Percentiles rank a stretch among this genome's conserved stretches.
phyloP scores from a whole-genome alignment of 371 early-diverging fungal species.

The Dichotomocladium elegans region DNA sequence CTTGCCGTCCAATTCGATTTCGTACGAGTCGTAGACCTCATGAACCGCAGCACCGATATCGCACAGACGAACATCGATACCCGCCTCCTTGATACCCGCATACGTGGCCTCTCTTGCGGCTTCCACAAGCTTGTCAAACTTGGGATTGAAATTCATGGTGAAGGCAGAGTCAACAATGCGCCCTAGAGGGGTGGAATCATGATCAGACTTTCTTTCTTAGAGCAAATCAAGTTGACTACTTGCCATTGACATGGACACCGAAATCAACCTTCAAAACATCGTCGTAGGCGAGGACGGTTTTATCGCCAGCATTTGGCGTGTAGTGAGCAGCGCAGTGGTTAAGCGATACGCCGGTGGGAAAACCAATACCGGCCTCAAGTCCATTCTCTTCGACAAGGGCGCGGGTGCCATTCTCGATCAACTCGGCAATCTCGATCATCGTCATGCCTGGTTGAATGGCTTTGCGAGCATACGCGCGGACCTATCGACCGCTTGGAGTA shows the following conservation, averaged over 20 bases:
- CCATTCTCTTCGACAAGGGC: conserved; percentile 89
- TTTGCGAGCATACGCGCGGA: conserved; percentile 82
- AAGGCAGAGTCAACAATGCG: conserved; percentile 99
- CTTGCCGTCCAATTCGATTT: conserved; percentile 94
- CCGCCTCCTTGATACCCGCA: conserved; percentile 93
- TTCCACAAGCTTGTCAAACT: conserved; percentile 83
- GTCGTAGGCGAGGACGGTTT: conserved; percentile 82
- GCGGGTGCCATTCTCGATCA: conserved; percentile 95
- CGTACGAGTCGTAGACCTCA: conserved; percentile 98
- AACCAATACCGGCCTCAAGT: conserved; percentile 91
- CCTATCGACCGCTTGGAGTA: conserved; percentile 13
- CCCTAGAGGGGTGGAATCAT: conserved; percentile 20
- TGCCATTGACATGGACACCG: conserved; percentile 96
- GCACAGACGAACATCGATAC: conserved; percentile 95
- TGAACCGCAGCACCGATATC: conserved; percentile 98
- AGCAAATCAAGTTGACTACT: too few relatives aligned
- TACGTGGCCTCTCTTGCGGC: conserved; percentile 98
- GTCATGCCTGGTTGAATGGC: conserved; percentile 95
- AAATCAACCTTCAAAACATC: conserved; percentile 99
- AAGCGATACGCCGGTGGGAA: conserved; percentile 98
- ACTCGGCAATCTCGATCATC: conserved; percentile 91
- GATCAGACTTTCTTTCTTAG: background rate
- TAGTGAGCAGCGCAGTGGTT: conserved; percentile 99
- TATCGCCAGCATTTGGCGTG: conserved; percentile 97
- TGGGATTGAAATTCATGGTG: conserved; percentile 94